Percentiles rank a stretch among this genome's conserved stretches.
phyloP scores from a whole-genome alignment of 371 early-diverging fungal species.

The Saksenaea oblongispora region DNA sequence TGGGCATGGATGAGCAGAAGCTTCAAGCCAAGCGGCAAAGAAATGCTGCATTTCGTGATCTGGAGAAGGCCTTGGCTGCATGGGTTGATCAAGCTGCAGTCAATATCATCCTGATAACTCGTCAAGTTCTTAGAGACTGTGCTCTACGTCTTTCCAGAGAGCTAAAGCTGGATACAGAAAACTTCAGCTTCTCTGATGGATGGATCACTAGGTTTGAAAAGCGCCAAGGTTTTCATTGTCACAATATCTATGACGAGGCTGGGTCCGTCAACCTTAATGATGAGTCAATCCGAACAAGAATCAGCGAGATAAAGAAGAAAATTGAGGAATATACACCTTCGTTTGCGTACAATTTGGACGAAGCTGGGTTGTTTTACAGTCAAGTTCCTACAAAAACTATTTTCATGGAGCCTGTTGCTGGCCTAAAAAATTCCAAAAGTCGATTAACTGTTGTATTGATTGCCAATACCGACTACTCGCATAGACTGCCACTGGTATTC shows the following conservation, averaged over 20 bases:
- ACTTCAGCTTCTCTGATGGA: background rate
- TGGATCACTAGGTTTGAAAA: constrained; percentile 4
- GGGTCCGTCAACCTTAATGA: background rate
- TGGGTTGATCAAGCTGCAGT: background rate
- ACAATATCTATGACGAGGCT: constrained; percentile 9
- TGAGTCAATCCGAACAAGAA: background rate
- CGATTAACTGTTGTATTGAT: background rate
- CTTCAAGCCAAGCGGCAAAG: background rate
- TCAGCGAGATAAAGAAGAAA: constrained; percentile 1
- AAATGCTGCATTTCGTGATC: background rate
- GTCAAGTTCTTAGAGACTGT: background rate
- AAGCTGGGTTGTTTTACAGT: constrained; percentile 17
- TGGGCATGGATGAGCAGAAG: background rate
- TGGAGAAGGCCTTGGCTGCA: background rate
- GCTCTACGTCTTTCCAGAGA: background rate
- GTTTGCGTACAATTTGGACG: constrained; percentile 11
- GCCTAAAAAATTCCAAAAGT: constrained; percentile 7
- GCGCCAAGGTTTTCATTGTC: constrained; percentile 1
- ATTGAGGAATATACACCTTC: background rate
- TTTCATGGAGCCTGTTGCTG: constrained; percentile 1
- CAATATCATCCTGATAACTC: too few species aligned
- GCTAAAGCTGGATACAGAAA: background rate
- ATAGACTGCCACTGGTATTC: background rate
- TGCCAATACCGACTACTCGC: constrained; percentile 6
- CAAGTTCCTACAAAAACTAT: constrained; percentile 15